A percentile compares a stretch with the other conserved stretches of the same genome.
Evolutionary conservation across 2,329 filamentous ascomycete genomes (phyloP).

Genomic region (Sclerotinia nivalis): DNA sequence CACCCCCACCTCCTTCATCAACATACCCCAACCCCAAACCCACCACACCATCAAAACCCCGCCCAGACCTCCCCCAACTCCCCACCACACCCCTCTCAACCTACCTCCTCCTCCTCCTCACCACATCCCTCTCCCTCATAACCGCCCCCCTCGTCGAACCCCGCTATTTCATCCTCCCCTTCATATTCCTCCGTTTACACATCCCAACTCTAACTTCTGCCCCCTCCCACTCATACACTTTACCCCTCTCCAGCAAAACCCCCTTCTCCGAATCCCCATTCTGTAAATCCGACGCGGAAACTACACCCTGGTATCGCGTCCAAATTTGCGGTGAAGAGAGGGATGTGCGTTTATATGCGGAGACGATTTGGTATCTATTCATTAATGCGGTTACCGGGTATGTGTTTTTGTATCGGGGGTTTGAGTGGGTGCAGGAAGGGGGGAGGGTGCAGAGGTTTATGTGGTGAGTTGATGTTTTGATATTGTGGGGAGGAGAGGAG

Average conservation of each 20-base stretch:
- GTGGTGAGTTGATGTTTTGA: constrained; percentile 57
- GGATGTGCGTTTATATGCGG: constrained; percentile 47
- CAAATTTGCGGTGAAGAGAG: not conserved
- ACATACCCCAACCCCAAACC: not conserved
- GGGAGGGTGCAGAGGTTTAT: constrained; percentile 74
- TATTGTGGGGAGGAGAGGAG: no score
- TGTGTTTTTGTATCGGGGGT: constrained; percentile 68
- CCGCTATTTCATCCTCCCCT: constrained; percentile 92
- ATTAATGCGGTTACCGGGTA: constrained; percentile 69
- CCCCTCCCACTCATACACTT: constrained; percentile 39
- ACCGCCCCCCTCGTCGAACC: constrained; percentile 93
- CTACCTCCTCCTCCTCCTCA: constrained; percentile 59
- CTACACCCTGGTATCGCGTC: not conserved
- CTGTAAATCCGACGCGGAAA: no score
- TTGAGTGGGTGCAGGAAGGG: constrained; percentile 55
- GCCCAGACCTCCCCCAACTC: not conserved
- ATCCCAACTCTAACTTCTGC: constrained; percentile 60
- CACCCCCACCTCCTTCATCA: not conserved
- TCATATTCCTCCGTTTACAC: constrained; percentile 87
- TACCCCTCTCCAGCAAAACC: constrained; percentile 40
- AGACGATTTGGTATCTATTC: constrained; percentile 67
- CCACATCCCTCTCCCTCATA: constrained; percentile 76
- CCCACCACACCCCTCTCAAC: constrained; percentile 50
- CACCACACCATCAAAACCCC: no score
- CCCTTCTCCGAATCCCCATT: constrained; percentile 25